Percentiles rank a stretch among this genome's conserved stretches.
Conservation (phyloP, 1,284 basidiomycete genomes). For the Ganoderma sp. region DNA sequence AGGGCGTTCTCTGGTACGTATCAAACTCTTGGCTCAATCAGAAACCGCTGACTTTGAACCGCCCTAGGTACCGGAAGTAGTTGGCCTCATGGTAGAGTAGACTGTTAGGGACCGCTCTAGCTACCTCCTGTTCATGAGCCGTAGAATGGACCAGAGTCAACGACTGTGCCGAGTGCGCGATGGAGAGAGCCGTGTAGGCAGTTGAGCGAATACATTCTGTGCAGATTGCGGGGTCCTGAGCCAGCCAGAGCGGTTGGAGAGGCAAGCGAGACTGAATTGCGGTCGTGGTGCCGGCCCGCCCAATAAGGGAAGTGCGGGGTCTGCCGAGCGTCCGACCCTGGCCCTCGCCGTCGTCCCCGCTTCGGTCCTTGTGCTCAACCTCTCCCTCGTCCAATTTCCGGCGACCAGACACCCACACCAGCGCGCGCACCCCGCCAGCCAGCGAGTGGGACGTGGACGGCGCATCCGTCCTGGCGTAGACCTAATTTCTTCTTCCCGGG, state of each 20-base stretch:
- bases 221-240: constrained; percentile 15
- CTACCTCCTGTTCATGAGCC: constrained; percentile 7
- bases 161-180: not conserved
- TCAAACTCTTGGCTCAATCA: not conserved
- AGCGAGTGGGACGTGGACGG: constrained; percentile 19
- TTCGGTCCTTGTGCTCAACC: constrained; percentile 20
- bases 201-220: not conserved
- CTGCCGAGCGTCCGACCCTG: constrained; percentile 17
- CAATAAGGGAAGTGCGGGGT: constrained; percentile 18
- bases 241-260: not conserved
- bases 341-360: constrained; percentile 16
- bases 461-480: constrained; percentile 23
- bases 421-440: constrained; percentile 7
- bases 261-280: constrained; percentile 7
- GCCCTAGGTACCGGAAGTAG: constrained; percentile 38
- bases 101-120: constrained; percentile 18
- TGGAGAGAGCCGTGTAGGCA: not conserved
- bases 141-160: constrained; percentile 21
- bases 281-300: constrained; percentile 14
- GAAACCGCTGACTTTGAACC: constrained; percentile 22
- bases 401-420: constrained; percentile 12
- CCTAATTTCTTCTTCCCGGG: constrained; percentile 22
- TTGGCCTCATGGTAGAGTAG: constrained; percentile 26
- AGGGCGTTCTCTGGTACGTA: constrained; percentile 88
- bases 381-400: constrained; percentile 7